Base-by-base conservation (phyloP, 805 yeast genomes). In the Candida ficus region DNA sequence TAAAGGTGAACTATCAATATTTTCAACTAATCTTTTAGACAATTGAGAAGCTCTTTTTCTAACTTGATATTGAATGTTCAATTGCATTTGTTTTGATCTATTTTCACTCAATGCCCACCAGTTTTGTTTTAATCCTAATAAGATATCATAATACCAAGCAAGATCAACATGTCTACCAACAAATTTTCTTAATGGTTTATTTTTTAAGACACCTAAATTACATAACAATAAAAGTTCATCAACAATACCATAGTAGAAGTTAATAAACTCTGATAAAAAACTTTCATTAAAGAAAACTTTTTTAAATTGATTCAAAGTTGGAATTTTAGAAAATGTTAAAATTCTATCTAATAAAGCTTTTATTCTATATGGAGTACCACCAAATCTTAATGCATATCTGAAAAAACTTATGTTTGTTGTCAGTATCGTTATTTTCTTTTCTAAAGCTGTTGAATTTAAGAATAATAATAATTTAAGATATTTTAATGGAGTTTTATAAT, bases 311-410 rank as follows among this genome's bases (percentile, higher is more conserved):
- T 50, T 39, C 33, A 50, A n/a, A 41, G 35, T 38, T 38, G 57
- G 36, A 22, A 38, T 36, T 3, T 52, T 33, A 11, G 58, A 29
- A 14, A 61, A 52, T 1, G 45, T 37, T 1, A 37, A 43, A 1
- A 76, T 11, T 44, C 69, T 71, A 16, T 47, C 47, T 23, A 56
- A 36, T 14, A 75, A 47, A 20, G 63, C 57, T 28, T 70, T 54
- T 3, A 78, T 31, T 46, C 81, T 67, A 58, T 80, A 77, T 2
- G 88, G 88, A 7, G 83, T 69, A 33, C 78, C 75, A 30, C 90
- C 91, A 44, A 81, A 81, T 49, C 91, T 69, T 48, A 83, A 60
- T 39, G 79, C 69, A 53, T 80, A 87, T 59, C 93, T 73, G 58
- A 79, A 83, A 10, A 72, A 60, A 38, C 71, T 73, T 38, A 75